These are phyloP conservation scores for Penicillium goetzii DNA, from an alignment of 495 filamentous ascomycete genomes.

Conservation along the genomic window DNA sequence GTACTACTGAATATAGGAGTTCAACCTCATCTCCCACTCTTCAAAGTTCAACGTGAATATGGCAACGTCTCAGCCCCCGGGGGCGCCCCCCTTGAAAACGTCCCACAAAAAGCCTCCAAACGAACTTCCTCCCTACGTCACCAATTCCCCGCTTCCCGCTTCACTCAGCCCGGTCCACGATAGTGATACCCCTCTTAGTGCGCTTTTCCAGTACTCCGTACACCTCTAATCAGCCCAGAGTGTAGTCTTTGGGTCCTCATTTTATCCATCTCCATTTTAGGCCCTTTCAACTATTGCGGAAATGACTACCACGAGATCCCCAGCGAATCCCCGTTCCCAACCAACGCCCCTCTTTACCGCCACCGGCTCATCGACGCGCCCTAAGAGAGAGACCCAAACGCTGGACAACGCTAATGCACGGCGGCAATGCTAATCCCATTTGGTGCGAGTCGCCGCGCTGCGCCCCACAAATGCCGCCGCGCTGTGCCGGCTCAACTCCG, in stretches of 20 bases:
- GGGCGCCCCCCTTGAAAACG: slow-evolving; percentile 1
- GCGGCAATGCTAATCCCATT: slow-evolving; percentile 9
- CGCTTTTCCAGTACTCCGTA: neutral
- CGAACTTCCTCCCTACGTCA: neutral
- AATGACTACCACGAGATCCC: neutral
- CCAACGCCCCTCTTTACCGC: slow-evolving; percentile 1
- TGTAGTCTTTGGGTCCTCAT: too few relatives aligned
- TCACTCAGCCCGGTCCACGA: neutral
- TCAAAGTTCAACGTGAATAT: too few relatives aligned
- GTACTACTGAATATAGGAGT: too few relatives aligned
- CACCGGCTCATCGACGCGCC: slow-evolving; percentile 8
- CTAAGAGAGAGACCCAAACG: too few relatives aligned
- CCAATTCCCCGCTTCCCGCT: neutral
- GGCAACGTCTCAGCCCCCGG: neutral
- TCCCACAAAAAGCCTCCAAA: neutral
- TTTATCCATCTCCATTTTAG: neutral
- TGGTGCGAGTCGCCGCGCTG: slow-evolving; percentile 8
- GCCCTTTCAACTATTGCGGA: neutral
- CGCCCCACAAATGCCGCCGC: neutral
- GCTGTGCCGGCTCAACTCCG: neutral
- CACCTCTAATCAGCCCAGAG: too few relatives aligned
- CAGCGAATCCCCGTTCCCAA: neutral
- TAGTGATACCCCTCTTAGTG: neutral
- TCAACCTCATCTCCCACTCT: neutral
- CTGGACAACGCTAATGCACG: slow-evolving; percentile 10